Conservation (phyloP, 164 flowering plant species). For the Nelumbo lutea region DNA sequence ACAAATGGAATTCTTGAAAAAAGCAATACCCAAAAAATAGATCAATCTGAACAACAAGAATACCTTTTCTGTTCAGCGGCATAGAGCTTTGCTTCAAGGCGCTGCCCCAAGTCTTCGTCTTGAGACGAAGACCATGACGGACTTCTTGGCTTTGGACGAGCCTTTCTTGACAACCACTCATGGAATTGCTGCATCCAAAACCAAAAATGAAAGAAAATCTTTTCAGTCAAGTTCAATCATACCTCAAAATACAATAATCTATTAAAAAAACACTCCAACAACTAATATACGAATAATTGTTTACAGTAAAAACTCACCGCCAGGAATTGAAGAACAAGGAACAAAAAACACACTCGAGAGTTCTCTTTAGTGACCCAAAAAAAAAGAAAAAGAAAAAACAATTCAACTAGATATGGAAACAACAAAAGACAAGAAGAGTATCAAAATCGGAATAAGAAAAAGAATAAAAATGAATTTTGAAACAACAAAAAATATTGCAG, state of each 20-base stretch:
- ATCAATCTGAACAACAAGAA: background rate
- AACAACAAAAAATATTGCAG: background rate
- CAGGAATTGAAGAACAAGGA: background rate
- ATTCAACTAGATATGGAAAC: background rate
- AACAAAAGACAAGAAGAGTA: background rate
- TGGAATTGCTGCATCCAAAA: slow-evolving; percentile 64
- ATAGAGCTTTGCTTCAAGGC: slow-evolving; percentile 88
- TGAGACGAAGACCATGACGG: slow-evolving; percentile 57
- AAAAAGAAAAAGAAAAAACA: slow-evolving; percentile 6
- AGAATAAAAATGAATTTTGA: too few relatives aligned
- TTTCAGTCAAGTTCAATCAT: background rate
- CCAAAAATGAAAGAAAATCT: background rate
- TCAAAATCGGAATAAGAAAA: background rate
- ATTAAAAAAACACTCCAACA: background rate
- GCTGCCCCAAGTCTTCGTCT: slow-evolving; percentile 75
- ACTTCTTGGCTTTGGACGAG: slow-evolving; percentile 74
- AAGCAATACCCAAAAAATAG: background rate
- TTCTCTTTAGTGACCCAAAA: background rate
- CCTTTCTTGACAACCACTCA: slow-evolving; percentile 75
- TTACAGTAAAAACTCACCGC: background rate
- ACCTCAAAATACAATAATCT: background rate
- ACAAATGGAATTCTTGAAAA: background rate
- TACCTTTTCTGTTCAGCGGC: slow-evolving; percentile 98
- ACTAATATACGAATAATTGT: background rate
- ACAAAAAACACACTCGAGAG: background rate